These are phyloP conservation scores for Allium sativum DNA, from an alignment of 106 monocot genomes.

Conservation along the genomic window DNA sequence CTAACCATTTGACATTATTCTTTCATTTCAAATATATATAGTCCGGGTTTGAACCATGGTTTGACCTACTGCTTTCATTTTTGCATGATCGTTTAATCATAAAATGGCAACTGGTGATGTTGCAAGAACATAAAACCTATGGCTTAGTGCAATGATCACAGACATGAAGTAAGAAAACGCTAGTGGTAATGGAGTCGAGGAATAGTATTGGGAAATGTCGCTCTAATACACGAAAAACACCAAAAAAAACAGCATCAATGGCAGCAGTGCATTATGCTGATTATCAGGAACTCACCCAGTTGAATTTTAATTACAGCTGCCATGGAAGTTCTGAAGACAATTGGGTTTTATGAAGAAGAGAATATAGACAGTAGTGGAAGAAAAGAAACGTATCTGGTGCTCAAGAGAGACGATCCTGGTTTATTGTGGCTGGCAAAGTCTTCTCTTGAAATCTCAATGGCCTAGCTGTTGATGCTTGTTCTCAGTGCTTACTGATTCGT, in stretches of 20 bases:
- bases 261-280: no score
- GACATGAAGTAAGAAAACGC: no score
- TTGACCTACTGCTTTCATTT: neutral
- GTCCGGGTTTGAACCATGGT: no score
- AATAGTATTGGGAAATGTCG: no score
- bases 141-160: no score
- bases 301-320: conserved; percentile 47
- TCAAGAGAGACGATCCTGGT: conserved; percentile 87
- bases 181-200: no score
- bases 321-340: conserved; percentile 63
- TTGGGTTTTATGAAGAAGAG: conserved; percentile 75
- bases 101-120: neutral
- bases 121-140: neutral
- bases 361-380: conserved; percentile 47
- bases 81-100: neutral
- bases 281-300: no score
- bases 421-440: conserved; percentile 93
- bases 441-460: conserved; percentile 47
- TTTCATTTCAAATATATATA: neutral
- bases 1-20: neutral
- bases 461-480: conserved; percentile 3
- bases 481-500: no score
- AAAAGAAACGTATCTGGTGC: conserved; percentile 52
- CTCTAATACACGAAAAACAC: no score
- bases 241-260: no score